A percentile compares a stretch with the other conserved stretches of the same genome.
Evolutionary conservation across 2,329 filamentous ascomycete genomes (phyloP).

Genomic region (Ophiocordyceps robertsii): DNA sequence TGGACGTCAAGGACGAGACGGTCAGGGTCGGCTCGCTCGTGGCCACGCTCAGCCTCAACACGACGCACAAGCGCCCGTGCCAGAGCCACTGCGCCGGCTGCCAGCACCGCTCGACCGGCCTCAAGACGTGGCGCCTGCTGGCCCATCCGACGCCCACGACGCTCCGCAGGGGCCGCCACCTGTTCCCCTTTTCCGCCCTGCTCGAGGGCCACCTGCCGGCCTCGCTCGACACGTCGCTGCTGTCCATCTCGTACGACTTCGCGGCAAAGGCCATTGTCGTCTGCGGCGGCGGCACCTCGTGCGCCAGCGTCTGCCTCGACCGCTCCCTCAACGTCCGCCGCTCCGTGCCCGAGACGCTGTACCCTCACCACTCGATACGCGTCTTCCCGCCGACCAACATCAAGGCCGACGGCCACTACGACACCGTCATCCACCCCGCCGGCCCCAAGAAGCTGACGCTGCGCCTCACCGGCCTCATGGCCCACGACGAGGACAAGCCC

Average conservation of each 20-base stretch:
- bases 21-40: conserved; percentile 60
- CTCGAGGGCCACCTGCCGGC: conserved; percentile 79
- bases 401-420: conserved; percentile 70
- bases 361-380: conserved; percentile 78
- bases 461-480: conserved; percentile 75
- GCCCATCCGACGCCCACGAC: conserved; percentile 30
- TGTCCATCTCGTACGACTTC: conserved; percentile 67
- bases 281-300: conserved; percentile 32
- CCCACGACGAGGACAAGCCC: conserved; percentile 44
- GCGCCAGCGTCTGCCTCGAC: conserved; percentile 42
- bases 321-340: conserved; percentile 63
- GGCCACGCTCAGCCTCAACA: conserved; percentile 57
- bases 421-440: conserved; percentile 73
- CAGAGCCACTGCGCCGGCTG: conserved; percentile 68
- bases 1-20: conserved; percentile 54
- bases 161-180: conserved; percentile 46
- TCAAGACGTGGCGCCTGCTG: conserved; percentile 71
- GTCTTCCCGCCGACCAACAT: conserved; percentile 96
- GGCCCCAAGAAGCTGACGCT: conserved; percentile 69
- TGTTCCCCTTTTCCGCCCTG: conserved; percentile 80
- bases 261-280: conserved; percentile 50
- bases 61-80: conserved; percentile 71
- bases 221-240: conserved; percentile 60
- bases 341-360: conserved; percentile 58
- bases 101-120: conserved; percentile 53